A percentile compares a stretch with the other conserved stretches of the same genome.
Evolutionary conservation across 306 rosid genomes (phyloP).

Genomic region (Castanospermum australe): DNA sequence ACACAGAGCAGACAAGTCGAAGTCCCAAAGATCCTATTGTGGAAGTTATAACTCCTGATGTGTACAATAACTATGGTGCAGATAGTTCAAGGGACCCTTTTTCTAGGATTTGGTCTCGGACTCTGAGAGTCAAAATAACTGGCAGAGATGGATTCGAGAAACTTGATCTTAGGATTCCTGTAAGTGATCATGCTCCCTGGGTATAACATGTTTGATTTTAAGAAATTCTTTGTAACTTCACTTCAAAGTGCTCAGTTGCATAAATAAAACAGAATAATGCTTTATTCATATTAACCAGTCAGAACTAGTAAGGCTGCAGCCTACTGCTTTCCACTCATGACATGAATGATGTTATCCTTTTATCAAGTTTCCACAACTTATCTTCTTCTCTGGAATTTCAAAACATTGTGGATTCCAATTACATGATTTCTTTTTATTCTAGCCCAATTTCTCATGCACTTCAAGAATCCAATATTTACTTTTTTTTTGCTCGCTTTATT

Average conservation of each 20-base stretch:
- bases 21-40: conserved; percentile 71
- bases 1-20: conserved; percentile 61
- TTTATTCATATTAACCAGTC: background rate
- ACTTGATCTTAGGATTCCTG: conserved; percentile 87
- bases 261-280: background rate
- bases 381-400: background rate
- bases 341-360: background rate
- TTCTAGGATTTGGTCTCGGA: conserved; percentile 84
- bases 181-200: conserved; percentile 50
- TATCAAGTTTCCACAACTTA: background rate
- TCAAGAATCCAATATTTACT: background rate
- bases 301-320: background rate
- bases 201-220: background rate
- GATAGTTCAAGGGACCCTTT: conserved; percentile 70
- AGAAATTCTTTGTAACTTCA: background rate
- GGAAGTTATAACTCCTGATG: conserved; percentile 94
- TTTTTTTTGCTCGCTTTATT: background rate
- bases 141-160: conserved; percentile 92
- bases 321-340: background rate
- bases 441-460: background rate
- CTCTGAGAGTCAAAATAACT: conserved; percentile 77
- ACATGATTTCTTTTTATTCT: conserved; percentile 1
- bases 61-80: conserved; percentile 71
- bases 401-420: background rate
- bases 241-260: background rate